These are phyloP conservation scores for Boletus rubropictus DNA, from an alignment of 768 basidiomycete species.

Conservation along the genomic window DNA sequence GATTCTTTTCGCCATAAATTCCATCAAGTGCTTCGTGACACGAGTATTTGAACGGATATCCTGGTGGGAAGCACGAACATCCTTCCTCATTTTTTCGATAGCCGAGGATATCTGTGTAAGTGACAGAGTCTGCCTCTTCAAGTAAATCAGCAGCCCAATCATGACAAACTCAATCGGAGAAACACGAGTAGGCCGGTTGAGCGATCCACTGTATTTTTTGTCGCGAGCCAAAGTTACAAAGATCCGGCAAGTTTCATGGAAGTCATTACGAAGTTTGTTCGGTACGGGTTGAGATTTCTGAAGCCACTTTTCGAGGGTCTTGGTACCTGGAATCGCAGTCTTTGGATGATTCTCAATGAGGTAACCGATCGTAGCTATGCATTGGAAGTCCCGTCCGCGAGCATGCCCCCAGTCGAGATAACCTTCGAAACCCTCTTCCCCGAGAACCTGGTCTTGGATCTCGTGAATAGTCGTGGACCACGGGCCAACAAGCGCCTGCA, in stretches of 20 bases:
- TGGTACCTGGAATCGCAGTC: slow-evolving; percentile 20
- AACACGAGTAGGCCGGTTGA: slow-evolving; percentile 33
- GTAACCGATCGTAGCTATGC: slow-evolving; percentile 35
- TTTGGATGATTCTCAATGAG: slow-evolving; percentile 30
- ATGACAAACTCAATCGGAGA: slow-evolving; percentile 44
- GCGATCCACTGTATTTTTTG: slow-evolving; percentile 28
- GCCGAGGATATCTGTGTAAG: slow-evolving; percentile 40
- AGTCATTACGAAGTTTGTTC: slow-evolving; percentile 22
- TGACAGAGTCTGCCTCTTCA: slow-evolving; percentile 30
- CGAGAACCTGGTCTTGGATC: slow-evolving; percentile 34
- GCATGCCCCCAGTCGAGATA: slow-evolving; percentile 40
- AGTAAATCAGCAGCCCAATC: slow-evolving; percentile 37
- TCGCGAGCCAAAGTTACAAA: slow-evolving; percentile 32
- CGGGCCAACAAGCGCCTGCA: slow-evolving; percentile 45
- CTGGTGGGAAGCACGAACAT: slow-evolving; percentile 33
- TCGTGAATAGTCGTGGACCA: slow-evolving; percentile 40
- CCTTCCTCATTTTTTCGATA: slow-evolving; percentile 35
- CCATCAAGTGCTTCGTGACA: slow-evolving; percentile 31
- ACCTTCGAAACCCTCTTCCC: slow-evolving; percentile 33
- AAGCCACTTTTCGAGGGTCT: slow-evolving; percentile 36
- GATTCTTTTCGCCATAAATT: slow-evolving; percentile 28
- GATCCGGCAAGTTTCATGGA: slow-evolving; percentile 32
- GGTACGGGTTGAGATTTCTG: slow-evolving; percentile 24
- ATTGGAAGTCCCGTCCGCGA: slow-evolving; percentile 44
- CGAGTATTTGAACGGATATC: slow-evolving; percentile 39